Conservation (phyloP, 768 basidiomycete genomes). For the Naganishia onofrii region DNA sequence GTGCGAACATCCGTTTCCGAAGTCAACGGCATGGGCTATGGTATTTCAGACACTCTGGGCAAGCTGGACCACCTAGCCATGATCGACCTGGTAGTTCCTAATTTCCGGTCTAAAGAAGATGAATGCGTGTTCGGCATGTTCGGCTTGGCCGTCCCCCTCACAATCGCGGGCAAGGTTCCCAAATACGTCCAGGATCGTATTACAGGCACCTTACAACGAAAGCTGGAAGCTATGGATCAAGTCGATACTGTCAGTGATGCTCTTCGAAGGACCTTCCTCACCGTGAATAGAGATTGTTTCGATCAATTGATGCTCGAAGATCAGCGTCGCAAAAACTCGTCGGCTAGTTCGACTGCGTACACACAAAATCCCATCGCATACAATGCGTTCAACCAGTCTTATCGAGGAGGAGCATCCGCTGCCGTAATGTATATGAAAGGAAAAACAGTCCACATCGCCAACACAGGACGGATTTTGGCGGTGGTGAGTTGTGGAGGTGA, state of each 20-base stretch:
- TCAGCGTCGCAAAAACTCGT: conserved; percentile 67
- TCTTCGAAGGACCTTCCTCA: conserved; percentile 79
- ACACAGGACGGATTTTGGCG: conserved; percentile 81
- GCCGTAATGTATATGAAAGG: conserved; percentile 80
- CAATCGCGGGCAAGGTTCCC: conserved; percentile 59
- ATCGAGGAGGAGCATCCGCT: conserved; percentile 73
- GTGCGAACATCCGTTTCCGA: conserved; percentile 86
- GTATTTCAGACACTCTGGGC: conserved; percentile 90
- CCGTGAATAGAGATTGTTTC: conserved; percentile 76
- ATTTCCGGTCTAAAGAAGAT: conserved; percentile 70
- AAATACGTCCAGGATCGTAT: conserved; percentile 84
- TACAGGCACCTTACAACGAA: conserved; percentile 61
- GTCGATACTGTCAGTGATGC: conserved; percentile 69
- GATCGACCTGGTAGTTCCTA: conserved; percentile 85
- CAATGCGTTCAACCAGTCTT: conserved; percentile 51
- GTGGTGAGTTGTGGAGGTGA: conserved; percentile 73
- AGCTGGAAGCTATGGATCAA: conserved; percentile 59
- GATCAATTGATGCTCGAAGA: conserved; percentile 58
- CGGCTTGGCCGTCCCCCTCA: conserved; percentile 65
- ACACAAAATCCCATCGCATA: neutral
- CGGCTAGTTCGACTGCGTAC: conserved; percentile 56
- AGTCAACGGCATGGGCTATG: conserved; percentile 89
- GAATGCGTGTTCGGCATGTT: conserved; percentile 97
- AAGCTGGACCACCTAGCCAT: conserved; percentile 71
- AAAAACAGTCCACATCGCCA: conserved; percentile 80